These are phyloP conservation scores for Diaporthe australafricana DNA, from an alignment of 2,329 filamentous ascomycete species.

Conservation along the genomic window DNA sequence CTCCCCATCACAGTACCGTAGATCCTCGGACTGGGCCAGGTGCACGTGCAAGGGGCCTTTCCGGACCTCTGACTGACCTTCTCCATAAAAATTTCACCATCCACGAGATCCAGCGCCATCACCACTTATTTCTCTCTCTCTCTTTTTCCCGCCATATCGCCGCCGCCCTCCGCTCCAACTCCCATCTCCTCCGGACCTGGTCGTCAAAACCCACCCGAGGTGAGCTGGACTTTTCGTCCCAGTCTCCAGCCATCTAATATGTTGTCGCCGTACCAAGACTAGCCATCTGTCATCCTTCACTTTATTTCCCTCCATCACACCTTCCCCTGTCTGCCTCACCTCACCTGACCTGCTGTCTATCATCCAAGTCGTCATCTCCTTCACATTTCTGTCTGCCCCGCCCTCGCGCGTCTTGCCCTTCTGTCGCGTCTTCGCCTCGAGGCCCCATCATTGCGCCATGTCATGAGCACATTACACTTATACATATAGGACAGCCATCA, in stretches of 20 bases:
- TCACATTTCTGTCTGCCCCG: slow-evolving; percentile 20
- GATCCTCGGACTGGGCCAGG: slow-evolving; percentile 26
- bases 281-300: slow-evolving; percentile 30
- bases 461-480: slow-evolving; percentile 33
- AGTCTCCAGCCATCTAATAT: slow-evolving; percentile 37
- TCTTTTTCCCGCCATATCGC: slow-evolving; percentile 20
- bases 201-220: slow-evolving; percentile 33
- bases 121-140: slow-evolving; percentile 19
- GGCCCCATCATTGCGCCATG: slow-evolving; percentile 16
- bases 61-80: slow-evolving; percentile 17
- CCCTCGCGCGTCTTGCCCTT: slow-evolving; percentile 17
- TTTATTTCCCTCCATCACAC: slow-evolving; percentile 28
- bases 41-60: slow-evolving; percentile 28
- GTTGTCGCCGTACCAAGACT: slow-evolving; percentile 29
- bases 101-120: slow-evolving; percentile 23
- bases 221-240: slow-evolving; percentile 36
- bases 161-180: slow-evolving; percentile 18
- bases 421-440: slow-evolving; percentile 17
- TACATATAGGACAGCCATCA: slow-evolving; percentile 25
- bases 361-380: slow-evolving; percentile 14
- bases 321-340: slow-evolving; percentile 16
- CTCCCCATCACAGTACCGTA: neutral
- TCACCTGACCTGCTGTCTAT: slow-evolving; percentile 21
- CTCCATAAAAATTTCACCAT: slow-evolving; percentile 37
- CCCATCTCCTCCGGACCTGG: slow-evolving; percentile 27